These are phyloP conservation scores for Fusarium vanettenii DNA, from an alignment of 2,329 filamentous ascomycete species.

Conservation along the genomic window DNA sequence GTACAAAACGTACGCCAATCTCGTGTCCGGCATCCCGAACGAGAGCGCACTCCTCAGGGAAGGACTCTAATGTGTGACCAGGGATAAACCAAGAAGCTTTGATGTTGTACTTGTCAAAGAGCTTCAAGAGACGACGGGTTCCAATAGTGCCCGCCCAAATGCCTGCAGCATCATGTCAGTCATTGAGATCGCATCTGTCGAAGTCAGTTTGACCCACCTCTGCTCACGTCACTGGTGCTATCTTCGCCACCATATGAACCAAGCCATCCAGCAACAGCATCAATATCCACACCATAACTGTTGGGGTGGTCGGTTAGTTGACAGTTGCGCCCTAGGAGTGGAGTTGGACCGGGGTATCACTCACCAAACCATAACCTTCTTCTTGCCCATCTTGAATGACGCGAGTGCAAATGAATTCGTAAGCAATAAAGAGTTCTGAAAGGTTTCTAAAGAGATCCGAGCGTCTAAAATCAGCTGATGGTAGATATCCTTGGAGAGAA, in stretches of 20 bases:
- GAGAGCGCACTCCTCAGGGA: slow-evolving; percentile 58
- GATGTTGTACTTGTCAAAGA: slow-evolving; percentile 79
- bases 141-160: slow-evolving; percentile 72
- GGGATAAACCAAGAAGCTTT: slow-evolving; percentile 69
- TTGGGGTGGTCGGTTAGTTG: neutral
- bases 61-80: slow-evolving; percentile 62
- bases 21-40: slow-evolving; percentile 62
- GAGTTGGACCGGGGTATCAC: neutral
- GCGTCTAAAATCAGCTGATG: neutral
- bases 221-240: slow-evolving; percentile 77
- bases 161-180: slow-evolving; percentile 52
- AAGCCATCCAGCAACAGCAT: slow-evolving; percentile 82
- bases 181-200: neutral
- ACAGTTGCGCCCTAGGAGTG: neutral
- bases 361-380: slow-evolving; percentile 48
- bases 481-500: neutral
- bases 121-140: slow-evolving; percentile 72
- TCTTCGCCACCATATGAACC: slow-evolving; percentile 82
- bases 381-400: slow-evolving; percentile 47
- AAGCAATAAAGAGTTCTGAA: neutral
- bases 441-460: neutral
- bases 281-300: slow-evolving; percentile 78
- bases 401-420: neutral
- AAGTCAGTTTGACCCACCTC: slow-evolving; percentile 58
- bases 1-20: slow-evolving; percentile 49